These are phyloP conservation scores for Chaetomiaceae sp. DNA, from an alignment of 2,329 filamentous ascomycete genomes.

Conservation along the genomic window DNA sequence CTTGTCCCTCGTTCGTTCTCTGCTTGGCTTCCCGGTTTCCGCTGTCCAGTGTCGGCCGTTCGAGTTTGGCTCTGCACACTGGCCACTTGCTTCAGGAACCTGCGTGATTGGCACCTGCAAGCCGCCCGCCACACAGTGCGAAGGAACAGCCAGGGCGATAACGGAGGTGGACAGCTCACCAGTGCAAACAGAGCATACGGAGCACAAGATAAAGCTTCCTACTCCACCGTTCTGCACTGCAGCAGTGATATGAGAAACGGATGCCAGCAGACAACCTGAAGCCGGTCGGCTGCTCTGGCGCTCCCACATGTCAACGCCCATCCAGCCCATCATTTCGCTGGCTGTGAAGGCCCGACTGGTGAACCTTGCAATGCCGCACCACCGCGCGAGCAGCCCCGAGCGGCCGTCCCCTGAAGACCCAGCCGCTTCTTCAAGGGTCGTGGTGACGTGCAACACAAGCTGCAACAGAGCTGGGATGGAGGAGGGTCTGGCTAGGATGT, in stretches of 20 bases:
- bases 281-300: too few relatives aligned
- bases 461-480: background rate
- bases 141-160: background rate
- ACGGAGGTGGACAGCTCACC: too few relatives aligned
- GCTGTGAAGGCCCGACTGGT: conserved; percentile 10
- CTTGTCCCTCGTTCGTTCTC: too few relatives aligned
- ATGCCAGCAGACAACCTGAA: too few relatives aligned
- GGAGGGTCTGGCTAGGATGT: too few relatives aligned
- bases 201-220: background rate
- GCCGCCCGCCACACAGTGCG: conserved; percentile 12
- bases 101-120: conserved; percentile 11
- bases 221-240: background rate
- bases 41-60: conserved; percentile 9
- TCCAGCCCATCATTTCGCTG: conserved; percentile 13
- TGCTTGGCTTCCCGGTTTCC: conserved; percentile 23
- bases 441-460: background rate
- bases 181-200: background rate
- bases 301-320: conserved; percentile 9
- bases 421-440: background rate
- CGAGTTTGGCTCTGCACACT: conserved; percentile 15
- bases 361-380: conserved; percentile 20
- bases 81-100: conserved; percentile 5
- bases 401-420: background rate
- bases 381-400: conserved; percentile 3
- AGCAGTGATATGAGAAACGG: background rate